These are phyloP conservation scores for Aspergillus glaucus DNA, from an alignment of 2,329 filamentous ascomycete genomes.

Conservation along the genomic window DNA sequence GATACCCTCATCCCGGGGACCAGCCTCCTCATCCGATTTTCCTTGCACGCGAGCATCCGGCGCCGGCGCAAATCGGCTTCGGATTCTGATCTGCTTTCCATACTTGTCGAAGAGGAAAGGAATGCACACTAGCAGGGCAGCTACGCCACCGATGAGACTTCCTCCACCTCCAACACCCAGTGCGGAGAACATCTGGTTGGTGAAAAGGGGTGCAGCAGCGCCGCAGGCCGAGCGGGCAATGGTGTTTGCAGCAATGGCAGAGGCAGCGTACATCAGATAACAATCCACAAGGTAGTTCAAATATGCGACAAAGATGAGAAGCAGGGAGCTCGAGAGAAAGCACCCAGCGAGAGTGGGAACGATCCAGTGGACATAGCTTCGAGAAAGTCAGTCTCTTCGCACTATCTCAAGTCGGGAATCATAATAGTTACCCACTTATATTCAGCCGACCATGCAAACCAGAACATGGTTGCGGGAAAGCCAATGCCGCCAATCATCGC, in stretches of 20 bases:
- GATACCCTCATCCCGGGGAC: neutral
- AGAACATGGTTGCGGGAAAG: slow-evolving; percentile 36
- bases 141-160: no score
- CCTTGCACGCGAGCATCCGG: neutral
- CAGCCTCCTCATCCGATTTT: slow-evolving; percentile 3
- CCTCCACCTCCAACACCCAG: no score
- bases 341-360: slow-evolving; percentile 7
- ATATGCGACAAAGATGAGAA: slow-evolving; percentile 48
- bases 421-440: slow-evolving; percentile 15
- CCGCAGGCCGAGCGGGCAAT: no score
- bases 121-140: no score
- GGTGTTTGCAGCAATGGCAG: no score
- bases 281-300: slow-evolving; percentile 30
- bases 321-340: slow-evolving; percentile 36
- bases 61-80: slow-evolving; percentile 36
- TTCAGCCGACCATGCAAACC: slow-evolving; percentile 38
- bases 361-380: no score
- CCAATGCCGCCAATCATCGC: slow-evolving; percentile 19
- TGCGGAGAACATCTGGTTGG: no score
- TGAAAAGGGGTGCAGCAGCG: no score
- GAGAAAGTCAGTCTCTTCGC: no score
- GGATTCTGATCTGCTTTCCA: slow-evolving; percentile 36
- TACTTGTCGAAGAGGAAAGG: slow-evolving; percentile 11
- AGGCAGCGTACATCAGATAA: neutral
- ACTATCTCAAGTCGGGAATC: no score